A percentile compares a stretch with the other conserved stretches of the same genome.
Conservation (phyloP, 805 yeast species). For the Kluyveromyces aestuarii region DNA sequence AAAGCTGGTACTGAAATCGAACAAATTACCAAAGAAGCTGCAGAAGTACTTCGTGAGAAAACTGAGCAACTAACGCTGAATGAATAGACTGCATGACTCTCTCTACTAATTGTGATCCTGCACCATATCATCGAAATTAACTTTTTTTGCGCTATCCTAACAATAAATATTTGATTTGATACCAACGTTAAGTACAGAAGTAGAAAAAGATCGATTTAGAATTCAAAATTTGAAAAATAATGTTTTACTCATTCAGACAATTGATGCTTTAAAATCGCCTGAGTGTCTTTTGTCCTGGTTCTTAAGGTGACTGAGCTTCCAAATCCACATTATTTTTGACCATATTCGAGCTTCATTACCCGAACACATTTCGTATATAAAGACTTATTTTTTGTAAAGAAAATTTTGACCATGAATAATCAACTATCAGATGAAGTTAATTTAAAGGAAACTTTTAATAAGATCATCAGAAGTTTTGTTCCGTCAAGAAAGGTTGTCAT, state of each 20-base stretch:
- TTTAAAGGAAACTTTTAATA: background rate
- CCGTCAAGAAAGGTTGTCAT: too few relatives aligned
- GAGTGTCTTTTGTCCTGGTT: too few relatives aligned
- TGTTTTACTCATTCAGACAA: too few relatives aligned
- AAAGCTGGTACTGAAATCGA: constrained; percentile 45
- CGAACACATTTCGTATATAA: background rate
- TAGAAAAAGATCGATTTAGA: too few relatives aligned
- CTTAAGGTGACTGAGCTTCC: too few relatives aligned
- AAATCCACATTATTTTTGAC: too few relatives aligned
- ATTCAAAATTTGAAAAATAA: too few relatives aligned
- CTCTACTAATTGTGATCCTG: background rate
- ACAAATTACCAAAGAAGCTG: constrained; percentile 39
- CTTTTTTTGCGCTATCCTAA: background rate
- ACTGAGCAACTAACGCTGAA: constrained; percentile 16
- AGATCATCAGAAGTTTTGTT: background rate
- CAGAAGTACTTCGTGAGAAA: constrained; percentile 29
- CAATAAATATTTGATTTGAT: too few relatives aligned
- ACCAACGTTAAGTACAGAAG: too few relatives aligned
- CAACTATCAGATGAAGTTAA: background rate
- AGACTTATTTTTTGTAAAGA: background rate
- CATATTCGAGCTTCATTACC: background rate
- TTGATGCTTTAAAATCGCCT: too few relatives aligned
- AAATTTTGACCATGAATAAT: background rate
- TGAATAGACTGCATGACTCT: background rate
- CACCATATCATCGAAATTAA: too few relatives aligned